Evolutionary conservation across 2,329 filamentous ascomycete species (phyloP), one percentile per base, ranked within the genome.

Genomic region (Cladosporium cucumerinum): DNA sequence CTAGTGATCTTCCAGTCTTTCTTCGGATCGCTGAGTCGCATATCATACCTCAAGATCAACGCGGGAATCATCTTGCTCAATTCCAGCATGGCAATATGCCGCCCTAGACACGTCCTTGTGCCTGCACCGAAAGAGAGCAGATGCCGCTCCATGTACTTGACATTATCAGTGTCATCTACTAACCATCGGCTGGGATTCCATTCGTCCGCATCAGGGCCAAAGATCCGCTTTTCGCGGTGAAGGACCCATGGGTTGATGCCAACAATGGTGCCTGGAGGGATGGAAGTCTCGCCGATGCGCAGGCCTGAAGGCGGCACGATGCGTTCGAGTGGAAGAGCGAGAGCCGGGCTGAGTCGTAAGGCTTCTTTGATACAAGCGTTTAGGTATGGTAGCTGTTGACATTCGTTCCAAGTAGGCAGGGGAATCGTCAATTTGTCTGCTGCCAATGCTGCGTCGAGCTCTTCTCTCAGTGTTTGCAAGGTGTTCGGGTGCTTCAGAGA

Each of bases 331-430:
- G 65, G 66, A 12, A 48, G 39, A 5, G 65, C 46, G 25, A 68
- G 36, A 2, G 66, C 39, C 39, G 66, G 62, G 30, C 28, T 63
- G 32, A 66, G 59, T 23, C 65, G 57, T 5, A 67, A 23, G 23
- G 57, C 54, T 46, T 67, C 78, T 67, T 77, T 77, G 69, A 76
- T 79, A 64, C 80, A 74, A 21, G 72, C 76, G 62, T 79, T 78
- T 5, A 80, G 75, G 30, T 75, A 76, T 0, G 76, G 78, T 18
- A 57, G 54, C 5, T 32, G 21, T 57, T 39, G 54, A 39, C 30
- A 34, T 14, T 57, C 54, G 43, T 63, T 57, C 51, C 51, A 54
- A 11, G 51, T 54, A 8, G 51, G 51, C 23, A 54, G 18, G 10
- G 51, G 51, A 7, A 8, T 54, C 2, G 26, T 54, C 10, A 54